These are phyloP conservation scores for Talaromyces sp. DNA, from an alignment of 2,329 filamentous ascomycete species.

Conservation along the genomic window DNA sequence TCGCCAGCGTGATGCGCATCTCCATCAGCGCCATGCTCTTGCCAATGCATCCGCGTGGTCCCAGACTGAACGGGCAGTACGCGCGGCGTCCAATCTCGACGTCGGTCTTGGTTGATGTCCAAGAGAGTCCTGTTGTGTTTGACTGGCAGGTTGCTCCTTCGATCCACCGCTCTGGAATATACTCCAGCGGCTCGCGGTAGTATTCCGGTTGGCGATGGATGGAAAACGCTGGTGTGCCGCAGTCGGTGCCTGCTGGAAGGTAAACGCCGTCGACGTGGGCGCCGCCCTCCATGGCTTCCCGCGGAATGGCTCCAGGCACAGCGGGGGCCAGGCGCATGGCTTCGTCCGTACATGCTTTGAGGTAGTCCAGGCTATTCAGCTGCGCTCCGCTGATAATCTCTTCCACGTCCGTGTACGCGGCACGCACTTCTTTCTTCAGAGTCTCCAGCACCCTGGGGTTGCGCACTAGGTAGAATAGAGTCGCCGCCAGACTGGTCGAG, in stretches of 20 bases:
- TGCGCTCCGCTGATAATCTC: constrained; percentile 32
- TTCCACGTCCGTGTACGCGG: constrained; percentile 29
- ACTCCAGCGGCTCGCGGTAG: constrained; percentile 57
- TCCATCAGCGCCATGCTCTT: constrained; percentile 42
- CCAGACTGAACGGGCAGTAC: constrained; percentile 60
- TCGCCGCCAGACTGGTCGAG: constrained; percentile 54
- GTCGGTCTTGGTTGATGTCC: constrained; percentile 47
- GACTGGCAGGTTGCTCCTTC: constrained; percentile 40
- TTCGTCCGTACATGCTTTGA: constrained; percentile 41
- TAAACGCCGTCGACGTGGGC: constrained; percentile 33
- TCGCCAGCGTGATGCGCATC: constrained; percentile 35
- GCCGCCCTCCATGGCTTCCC: constrained; percentile 36
- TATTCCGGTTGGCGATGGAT: constrained; percentile 64
- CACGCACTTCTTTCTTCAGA: constrained; percentile 33
- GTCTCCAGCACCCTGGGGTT: constrained; percentile 26
- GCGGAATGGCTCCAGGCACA: constrained; percentile 33
- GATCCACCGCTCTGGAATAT: constrained; percentile 63
- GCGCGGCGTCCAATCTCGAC: constrained; percentile 56
- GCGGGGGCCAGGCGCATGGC: constrained; percentile 37
- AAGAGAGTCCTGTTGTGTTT: constrained; percentile 23
- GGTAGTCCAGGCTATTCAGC: constrained; percentile 34
- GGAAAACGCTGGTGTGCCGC: constrained; percentile 63
- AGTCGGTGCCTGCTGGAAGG: constrained; percentile 52
- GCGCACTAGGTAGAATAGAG: constrained; percentile 38
- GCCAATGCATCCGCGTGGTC: constrained; percentile 39